phyloP scores from a whole-genome alignment of 768 basidiomycete genomes.

The Russula ochroleuca region DNA sequence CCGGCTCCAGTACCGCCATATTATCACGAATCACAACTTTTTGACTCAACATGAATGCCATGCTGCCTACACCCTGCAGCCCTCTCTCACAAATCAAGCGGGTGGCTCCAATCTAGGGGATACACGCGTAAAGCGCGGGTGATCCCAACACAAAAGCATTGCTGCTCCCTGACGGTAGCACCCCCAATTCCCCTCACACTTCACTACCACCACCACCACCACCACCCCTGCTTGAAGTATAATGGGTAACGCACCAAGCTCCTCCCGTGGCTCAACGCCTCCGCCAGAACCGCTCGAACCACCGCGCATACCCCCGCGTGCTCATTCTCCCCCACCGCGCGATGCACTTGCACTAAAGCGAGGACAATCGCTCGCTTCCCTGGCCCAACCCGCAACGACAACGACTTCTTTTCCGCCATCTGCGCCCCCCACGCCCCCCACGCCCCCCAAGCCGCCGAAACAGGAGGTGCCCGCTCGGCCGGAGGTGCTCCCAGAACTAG shows the following conservation, averaged over 20 bases:
- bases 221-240: slow-evolving; percentile 3
- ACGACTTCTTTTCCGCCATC: not conserved
- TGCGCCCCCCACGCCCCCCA: not conserved
- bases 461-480: not conserved
- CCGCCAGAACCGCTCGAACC: slow-evolving; percentile 11
- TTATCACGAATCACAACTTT: slow-evolving; percentile 20
- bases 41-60: slow-evolving; percentile 19
- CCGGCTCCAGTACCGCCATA: slow-evolving; percentile 9
- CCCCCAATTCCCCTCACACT: slow-evolving; percentile 5
- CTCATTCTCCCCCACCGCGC: slow-evolving; percentile 20
- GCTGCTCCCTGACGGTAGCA: not conserved
- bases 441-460: not conserved
- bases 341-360: slow-evolving; percentile 24
- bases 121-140: slow-evolving; percentile 18
- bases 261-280: slow-evolving; percentile 17
- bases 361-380: slow-evolving; percentile 20
- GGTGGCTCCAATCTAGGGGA: slow-evolving; percentile 11
- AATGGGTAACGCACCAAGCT: slow-evolving; percentile 27
- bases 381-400: slow-evolving; percentile 3
- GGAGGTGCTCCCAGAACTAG: slow-evolving; percentile 14
- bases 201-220: slow-evolving; percentile 1
- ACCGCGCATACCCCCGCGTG: slow-evolving; percentile 22
- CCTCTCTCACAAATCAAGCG: slow-evolving; percentile 18
- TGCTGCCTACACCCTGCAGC: slow-evolving; percentile 23
- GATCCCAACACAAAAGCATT: slow-evolving; percentile 19